phyloP scores from a whole-genome alignment of 2,329 filamentous ascomycete species.

The Amesomyces nigricolor region DNA sequence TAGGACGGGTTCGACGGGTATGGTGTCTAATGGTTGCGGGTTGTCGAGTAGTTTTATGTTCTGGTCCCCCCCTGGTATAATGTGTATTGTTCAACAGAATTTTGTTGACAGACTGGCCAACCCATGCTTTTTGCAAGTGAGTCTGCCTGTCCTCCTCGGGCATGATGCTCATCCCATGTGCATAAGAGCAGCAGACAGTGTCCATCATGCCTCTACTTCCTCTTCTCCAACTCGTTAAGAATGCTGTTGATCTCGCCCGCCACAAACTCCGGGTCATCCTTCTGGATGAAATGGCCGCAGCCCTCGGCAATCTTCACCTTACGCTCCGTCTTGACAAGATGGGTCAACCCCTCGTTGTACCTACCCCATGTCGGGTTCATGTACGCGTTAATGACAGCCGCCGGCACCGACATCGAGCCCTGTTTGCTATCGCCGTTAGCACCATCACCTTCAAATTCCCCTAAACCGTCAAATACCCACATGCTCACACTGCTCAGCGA shows the following conservation, averaged over 20 bases:
- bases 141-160: no score
- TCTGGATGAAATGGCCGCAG: constrained; percentile 52
- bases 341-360: constrained; percentile 48
- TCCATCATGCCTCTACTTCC: neutral
- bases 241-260: constrained; percentile 23
- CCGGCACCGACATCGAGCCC: constrained; percentile 30
- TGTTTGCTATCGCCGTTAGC: neutral
- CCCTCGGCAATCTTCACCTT: constrained; percentile 37
- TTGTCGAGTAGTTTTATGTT: no score
- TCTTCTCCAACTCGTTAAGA: constrained; percentile 6
- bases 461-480: constrained; percentile 8
- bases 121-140: no score
- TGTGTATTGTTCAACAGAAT: neutral
- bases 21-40: neutral
- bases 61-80: neutral
- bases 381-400: constrained; percentile 42
- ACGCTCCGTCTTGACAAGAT: constrained; percentile 37
- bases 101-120: no score
- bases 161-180: no score
- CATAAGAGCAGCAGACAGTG: neutral
- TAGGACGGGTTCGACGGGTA: neutral
- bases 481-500: constrained; percentile 41
- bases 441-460: neutral
- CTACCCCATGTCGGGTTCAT: constrained; percentile 47
- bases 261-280: constrained; percentile 45